Conservation (phyloP, 352 stramenopile genomes). For the Pythium insidiosum region DNA sequence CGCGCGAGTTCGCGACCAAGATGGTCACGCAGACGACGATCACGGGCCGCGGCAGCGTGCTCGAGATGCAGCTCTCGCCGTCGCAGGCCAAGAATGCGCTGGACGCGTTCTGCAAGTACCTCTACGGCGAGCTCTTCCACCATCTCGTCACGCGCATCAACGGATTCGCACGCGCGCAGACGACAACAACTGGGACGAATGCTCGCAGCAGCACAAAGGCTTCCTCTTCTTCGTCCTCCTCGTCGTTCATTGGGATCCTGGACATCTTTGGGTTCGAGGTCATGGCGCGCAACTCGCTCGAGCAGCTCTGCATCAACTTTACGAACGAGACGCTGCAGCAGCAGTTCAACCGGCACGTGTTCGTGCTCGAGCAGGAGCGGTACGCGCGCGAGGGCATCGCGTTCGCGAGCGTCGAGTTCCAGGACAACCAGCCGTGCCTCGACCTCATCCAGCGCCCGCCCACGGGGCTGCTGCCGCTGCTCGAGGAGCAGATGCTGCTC, state of each 20-base stretch:
- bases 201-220: background rate
- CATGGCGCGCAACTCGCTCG: slow-evolving; percentile 83
- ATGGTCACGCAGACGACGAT: slow-evolving; percentile 81
- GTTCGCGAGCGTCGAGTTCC: slow-evolving; percentile 74
- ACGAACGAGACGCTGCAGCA: slow-evolving; percentile 88
- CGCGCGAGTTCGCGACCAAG: slow-evolving; percentile 59
- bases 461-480: slow-evolving; percentile 62
- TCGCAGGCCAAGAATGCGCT: slow-evolving; percentile 76
- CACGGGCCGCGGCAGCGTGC: slow-evolving; percentile 59
- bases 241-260: slow-evolving; percentile 78
- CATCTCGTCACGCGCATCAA: slow-evolving; percentile 76
- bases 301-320: slow-evolving; percentile 91
- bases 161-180: slow-evolving; percentile 53
- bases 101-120: slow-evolving; percentile 80
- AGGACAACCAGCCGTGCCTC: slow-evolving; percentile 73
- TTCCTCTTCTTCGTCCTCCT: background rate
- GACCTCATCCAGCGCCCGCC: slow-evolving; percentile 81
- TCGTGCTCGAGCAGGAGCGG: slow-evolving; percentile 74
- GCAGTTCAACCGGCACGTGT: slow-evolving; percentile 87
- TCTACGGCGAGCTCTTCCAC: slow-evolving; percentile 77
- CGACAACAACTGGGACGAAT: slow-evolving; percentile 16
- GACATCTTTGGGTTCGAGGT: slow-evolving; percentile 91
- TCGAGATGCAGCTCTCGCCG: slow-evolving; percentile 64
- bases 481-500: slow-evolving; percentile 85
- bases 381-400: slow-evolving; percentile 71